Percentiles rank a stretch among this genome's conserved stretches.
Conservation (phyloP, 73 alveolate species). For the Tetrahymena elliotti region DNA sequence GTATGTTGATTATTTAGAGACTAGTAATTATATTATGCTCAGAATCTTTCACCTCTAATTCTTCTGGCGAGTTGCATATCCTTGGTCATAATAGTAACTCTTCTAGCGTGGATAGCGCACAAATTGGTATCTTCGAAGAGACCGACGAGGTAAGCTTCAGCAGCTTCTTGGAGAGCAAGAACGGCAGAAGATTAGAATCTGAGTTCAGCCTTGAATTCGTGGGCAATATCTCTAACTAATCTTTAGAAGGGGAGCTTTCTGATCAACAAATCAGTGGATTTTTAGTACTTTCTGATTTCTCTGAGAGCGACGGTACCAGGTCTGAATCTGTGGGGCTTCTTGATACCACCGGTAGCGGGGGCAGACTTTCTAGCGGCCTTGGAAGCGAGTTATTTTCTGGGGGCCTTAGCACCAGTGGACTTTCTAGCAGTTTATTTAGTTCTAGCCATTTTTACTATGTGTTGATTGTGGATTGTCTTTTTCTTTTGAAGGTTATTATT, state of each 20-base stretch:
- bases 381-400: constrained; percentile 60
- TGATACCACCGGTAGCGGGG: constrained; percentile 71
- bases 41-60: constrained; percentile 87
- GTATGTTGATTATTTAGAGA: background rate
- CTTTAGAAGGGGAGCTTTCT: constrained; percentile 92
- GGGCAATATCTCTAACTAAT: constrained; percentile 89
- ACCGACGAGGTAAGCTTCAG: constrained; percentile 85
- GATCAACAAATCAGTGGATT: constrained; percentile 72
- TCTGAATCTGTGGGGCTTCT: constrained; percentile 87
- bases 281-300: constrained; percentile 76
- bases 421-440: constrained; percentile 58
- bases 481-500: background rate
- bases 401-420: constrained; percentile 73
- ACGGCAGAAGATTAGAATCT: constrained; percentile 88
- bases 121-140: constrained; percentile 88
- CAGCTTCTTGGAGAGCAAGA: constrained; percentile 89
- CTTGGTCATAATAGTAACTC: constrained; percentile 90
- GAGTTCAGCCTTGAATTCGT: constrained; percentile 76
- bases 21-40: constrained; percentile 9
- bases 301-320: constrained; percentile 90
- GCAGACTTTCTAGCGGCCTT: constrained; percentile 85
- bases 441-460: constrained; percentile 50
- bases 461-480: background rate
- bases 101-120: constrained; percentile 89
- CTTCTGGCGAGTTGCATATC: constrained; percentile 89